Conservation (phyloP, 2,329 filamentous ascomycete genomes). For the Fusarium sp. region DNA sequence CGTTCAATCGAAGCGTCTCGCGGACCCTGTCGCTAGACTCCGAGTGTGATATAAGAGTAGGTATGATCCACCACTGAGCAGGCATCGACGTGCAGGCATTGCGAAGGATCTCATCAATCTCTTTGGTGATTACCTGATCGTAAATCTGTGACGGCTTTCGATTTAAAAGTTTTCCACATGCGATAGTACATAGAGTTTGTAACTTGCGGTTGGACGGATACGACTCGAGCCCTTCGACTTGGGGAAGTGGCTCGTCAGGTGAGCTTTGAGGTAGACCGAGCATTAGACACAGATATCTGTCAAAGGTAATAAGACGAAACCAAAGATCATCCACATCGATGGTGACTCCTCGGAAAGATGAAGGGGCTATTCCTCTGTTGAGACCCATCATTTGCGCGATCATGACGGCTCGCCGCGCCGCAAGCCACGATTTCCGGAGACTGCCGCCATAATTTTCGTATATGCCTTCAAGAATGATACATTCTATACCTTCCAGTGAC, state of each 20-base stretch:
- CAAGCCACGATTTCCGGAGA: constrained; percentile 60
- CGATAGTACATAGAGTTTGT: constrained; percentile 57
- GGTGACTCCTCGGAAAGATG: constrained; percentile 4
- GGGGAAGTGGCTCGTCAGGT: constrained; percentile 54
- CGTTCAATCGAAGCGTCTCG: constrained; percentile 53
- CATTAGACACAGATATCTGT: constrained; percentile 62
- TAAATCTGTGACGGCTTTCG: constrained; percentile 53
- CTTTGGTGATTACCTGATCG: constrained; percentile 52
- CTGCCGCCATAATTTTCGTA: constrained; percentile 62
- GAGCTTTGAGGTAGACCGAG: constrained; percentile 60
- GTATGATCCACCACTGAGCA: constrained; percentile 62
- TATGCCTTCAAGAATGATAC: constrained; percentile 56
- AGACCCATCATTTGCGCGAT: constrained; percentile 60
- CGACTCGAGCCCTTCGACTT: constrained; percentile 44
- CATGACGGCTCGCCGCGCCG: constrained; percentile 58
- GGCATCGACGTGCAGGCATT: constrained; percentile 57
- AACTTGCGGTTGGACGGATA: constrained; percentile 57
- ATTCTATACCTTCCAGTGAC: constrained; percentile 34
- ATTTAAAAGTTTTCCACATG: constrained; percentile 60
- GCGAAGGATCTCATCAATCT: constrained; percentile 62
- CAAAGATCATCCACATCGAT: constrained; percentile 57
- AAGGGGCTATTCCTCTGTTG: constrained; percentile 34
- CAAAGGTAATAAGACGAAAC: constrained; percentile 59
- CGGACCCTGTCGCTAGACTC: constrained; percentile 36
- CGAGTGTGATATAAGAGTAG: constrained; percentile 36